phyloP scores from a whole-genome alignment of 2,329 filamentous ascomycete genomes.

The Lomentospora prolificans region DNA sequence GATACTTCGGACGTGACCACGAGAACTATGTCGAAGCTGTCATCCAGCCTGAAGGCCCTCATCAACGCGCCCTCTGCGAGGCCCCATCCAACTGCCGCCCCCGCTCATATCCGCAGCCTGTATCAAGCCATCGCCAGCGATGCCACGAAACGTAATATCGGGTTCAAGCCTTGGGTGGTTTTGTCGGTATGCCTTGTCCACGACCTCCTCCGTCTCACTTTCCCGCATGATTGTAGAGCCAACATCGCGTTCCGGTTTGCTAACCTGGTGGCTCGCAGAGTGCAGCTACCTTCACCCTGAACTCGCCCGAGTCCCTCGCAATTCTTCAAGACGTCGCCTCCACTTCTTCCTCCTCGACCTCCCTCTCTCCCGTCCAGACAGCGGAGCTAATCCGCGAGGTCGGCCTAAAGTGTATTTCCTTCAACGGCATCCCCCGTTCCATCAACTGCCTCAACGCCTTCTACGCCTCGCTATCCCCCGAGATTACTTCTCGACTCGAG shows the following conservation, averaged over 20 bases:
- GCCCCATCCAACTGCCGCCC: conserved; percentile 55
- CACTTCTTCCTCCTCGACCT: conserved; percentile 14
- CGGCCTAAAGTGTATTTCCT: conserved; percentile 67
- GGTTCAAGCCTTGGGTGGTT: conserved; percentile 54
- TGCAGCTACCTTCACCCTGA: conserved; percentile 76
- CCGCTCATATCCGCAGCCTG: conserved; percentile 51
- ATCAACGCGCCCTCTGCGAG: conserved; percentile 61
- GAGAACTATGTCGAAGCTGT: conserved; percentile 60
- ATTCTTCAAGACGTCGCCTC: conserved; percentile 48
- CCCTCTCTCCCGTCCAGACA: conserved; percentile 30
- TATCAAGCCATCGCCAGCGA: conserved; percentile 55
- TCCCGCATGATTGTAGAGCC: neutral
- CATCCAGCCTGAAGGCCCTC: conserved; percentile 59
- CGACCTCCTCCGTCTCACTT: neutral
- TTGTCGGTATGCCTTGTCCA: conserved; percentile 41
- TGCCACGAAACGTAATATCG: conserved; percentile 52
- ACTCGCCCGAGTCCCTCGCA: conserved; percentile 67
- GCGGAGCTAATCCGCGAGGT: conserved; percentile 68
- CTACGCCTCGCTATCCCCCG: conserved; percentile 47
- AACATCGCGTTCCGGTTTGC: neutral
- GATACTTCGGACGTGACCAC: neutral
- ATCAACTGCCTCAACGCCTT: conserved; percentile 77
- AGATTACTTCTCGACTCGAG: conserved; percentile 43
- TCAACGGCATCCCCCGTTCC: conserved; percentile 73
- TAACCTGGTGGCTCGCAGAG: conserved; percentile 39